Base-by-base conservation (phyloP, 495 filamentous ascomycete species). In the Annulohypoxylon nitens region DNA sequence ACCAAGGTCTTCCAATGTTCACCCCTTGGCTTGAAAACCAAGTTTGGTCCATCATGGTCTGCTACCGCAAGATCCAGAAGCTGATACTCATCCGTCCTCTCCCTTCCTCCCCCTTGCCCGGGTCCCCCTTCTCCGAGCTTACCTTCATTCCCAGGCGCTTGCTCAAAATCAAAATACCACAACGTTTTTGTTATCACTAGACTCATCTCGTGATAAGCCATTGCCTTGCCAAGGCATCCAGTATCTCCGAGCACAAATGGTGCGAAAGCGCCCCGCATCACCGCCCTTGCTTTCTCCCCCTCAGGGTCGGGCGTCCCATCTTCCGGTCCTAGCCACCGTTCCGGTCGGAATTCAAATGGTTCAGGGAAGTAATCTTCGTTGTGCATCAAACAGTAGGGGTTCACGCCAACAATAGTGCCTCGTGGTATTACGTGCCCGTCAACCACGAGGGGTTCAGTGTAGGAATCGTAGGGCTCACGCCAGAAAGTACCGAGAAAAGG, bases 331-430 rank as follows among this genome's bases (percentile, higher is more conserved):
- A 84, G 60, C 84, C 84, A 86, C 20, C 83, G 80, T 64, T 86
- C 82, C 0, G 84, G 83, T 8, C 50, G 51, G 70, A 80, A 86
- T 0, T 16, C 64, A 47, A 83, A 83, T 0, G 86, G 79, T 0
- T 83, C 73, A 0, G 77, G 76, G 70, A 78, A 85, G 67, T 83
- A 84, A 0, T 26, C 67, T 4, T 78, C 73, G 69, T 85, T 81
- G 62, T 83, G 83, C 26, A 85, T 79, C 23, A 87, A 50, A 7
- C 76, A 36, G 70, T 82, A 87, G 18, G 69, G 61, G 0, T 75
- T 75, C 0, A 81, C 79, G 1, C 79, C 84, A 12, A 87, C 79
- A n/a, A 77, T 69, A 0, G 70, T 70, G 2, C 79, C 79, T 3
- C 33, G 63, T 1, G 79, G 76, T 11, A 82, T 54, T 9, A 60